Evolutionary conservation across 306 rosid species (phyloP), one percentile per base, ranked within the genome.

Genomic region (Luffa acutangula): DNA sequence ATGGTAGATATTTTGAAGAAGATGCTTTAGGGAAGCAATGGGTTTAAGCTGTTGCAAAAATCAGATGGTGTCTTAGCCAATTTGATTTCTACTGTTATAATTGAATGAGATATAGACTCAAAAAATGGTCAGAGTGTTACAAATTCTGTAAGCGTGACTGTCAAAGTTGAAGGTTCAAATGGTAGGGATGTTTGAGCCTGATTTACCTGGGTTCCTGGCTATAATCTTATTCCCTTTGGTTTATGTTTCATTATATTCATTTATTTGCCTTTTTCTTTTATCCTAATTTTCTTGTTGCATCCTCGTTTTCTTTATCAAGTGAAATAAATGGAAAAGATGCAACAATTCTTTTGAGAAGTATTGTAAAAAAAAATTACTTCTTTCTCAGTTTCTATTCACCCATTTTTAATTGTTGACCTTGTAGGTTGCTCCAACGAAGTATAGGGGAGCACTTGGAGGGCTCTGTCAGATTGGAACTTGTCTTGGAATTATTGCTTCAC

Each of bases 391-490:
- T 69, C 77, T 43, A n/a, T 69, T 82, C 59, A 33, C 56, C 67
- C 58, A 42, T 56, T 77, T 62, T 59, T 49, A 54, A 53, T 64
- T 79, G 45, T 52, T 60, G 66, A 9, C 75, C 78, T 52, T 82
- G 81, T 86, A 93, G 98, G 90, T 93, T 86, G 90, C 96, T 81
- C 96, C 97, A 77, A 93, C 98, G 39, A 92, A 88, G 84, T 89
- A 89, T 80, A 87, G 98, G 82, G 98, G 98, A 73, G 85, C 98
- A 77, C 85, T 93, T 8, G 98, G 98, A 81, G 79, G 91, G 51
- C 78, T 93, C 57, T 87, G 96, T 84, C 98, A 93, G 85, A 89
- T 93, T 75, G 97, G 96, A 54, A 90, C 96, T n/a, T 93, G 98
- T 77, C 93, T 91, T 75, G 98, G 98, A 75, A 90, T 93, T 82